These are phyloP conservation scores for Lasiosphaeria hispida DNA, from an alignment of 495 filamentous ascomycete genomes.

Conservation along the genomic window DNA sequence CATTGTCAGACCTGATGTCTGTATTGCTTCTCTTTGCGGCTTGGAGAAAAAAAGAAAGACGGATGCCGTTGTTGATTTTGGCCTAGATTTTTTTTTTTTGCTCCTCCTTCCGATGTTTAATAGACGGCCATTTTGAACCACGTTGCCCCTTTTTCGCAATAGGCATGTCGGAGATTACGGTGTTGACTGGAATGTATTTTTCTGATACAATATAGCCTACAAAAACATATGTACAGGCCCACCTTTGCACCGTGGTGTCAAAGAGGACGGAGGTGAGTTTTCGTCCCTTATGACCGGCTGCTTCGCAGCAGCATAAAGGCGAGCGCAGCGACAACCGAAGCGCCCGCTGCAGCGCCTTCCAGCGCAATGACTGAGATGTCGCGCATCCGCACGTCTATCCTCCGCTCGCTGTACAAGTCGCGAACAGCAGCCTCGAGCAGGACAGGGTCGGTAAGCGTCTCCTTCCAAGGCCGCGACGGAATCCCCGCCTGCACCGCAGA, in stretches of 20 bases:
- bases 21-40: neutral
- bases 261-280: too few species aligned
- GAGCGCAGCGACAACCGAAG: constrained; percentile 59
- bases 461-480: constrained; percentile 41
- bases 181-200: too few species aligned
- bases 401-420: constrained; percentile 69
- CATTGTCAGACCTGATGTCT: neutral
- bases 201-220: too few species aligned
- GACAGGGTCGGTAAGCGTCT: constrained; percentile 43
- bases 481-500: neutral
- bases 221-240: too few species aligned
- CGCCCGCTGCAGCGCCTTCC: constrained; percentile 71
- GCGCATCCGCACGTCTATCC: constrained; percentile 63
- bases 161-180: too few species aligned
- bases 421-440: constrained; percentile 30
- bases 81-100: constrained; percentile 1
- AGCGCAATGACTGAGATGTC: constrained; percentile 71
- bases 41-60: neutral
- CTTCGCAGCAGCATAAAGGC: constrained; percentile 53
- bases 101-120: neutral
- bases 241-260: too few species aligned
- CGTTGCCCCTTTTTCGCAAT: neutral
- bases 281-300: constrained; percentile 9
- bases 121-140: constrained; percentile 1
- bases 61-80: constrained; percentile 1